phyloP scores from a whole-genome alignment of 1,284 basidiomycete genomes.

The Amylostereum areolatum region DNA sequence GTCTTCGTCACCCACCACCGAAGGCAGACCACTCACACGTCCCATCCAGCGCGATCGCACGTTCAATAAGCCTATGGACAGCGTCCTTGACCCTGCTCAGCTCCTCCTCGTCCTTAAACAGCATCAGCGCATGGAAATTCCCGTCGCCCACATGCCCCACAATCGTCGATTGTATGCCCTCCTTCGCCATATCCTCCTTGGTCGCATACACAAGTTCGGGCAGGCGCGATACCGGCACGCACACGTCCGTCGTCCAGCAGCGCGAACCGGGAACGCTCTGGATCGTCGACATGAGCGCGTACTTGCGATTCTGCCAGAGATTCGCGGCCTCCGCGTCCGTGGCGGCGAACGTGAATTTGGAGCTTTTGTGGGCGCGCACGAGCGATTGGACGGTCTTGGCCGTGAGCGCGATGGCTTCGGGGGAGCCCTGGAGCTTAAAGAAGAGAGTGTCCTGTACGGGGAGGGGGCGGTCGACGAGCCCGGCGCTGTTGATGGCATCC shows the following conservation, averaged over 20 bases:
- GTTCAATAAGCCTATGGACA: slow-evolving; percentile 62
- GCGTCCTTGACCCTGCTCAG: slow-evolving; percentile 46
- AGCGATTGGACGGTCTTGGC: slow-evolving; percentile 56
- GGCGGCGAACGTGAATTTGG: slow-evolving; percentile 69
- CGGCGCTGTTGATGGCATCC: slow-evolving; percentile 67
- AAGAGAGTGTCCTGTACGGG: slow-evolving; percentile 78
- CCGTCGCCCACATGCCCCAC: slow-evolving; percentile 88
- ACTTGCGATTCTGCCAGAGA: slow-evolving; percentile 87
- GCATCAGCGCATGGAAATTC: slow-evolving; percentile 65
- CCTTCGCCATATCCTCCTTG: slow-evolving; percentile 64
- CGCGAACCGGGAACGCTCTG: slow-evolving; percentile 56
- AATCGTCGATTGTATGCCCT: slow-evolving; percentile 64
- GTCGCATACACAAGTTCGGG: slow-evolving; percentile 70
- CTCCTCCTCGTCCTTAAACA: slow-evolving; percentile 62
- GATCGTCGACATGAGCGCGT: slow-evolving; percentile 73
- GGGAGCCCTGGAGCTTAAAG: slow-evolving; percentile 84
- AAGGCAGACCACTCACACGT: slow-evolving; percentile 45
- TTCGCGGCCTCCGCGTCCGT: slow-evolving; percentile 74
- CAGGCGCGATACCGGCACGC: slow-evolving; percentile 73
- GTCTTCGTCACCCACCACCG: not conserved
- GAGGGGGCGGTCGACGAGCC: slow-evolving; percentile 53
- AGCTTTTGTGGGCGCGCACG: slow-evolving; percentile 62
- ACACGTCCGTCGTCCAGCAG: slow-evolving; percentile 87
- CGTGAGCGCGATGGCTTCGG: slow-evolving; percentile 55
- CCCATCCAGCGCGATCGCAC: slow-evolving; percentile 65